Percentiles rank a stretch among this genome's conserved stretches.
Conservation (phyloP, 2,329 filamentous ascomycete genomes). For the Scedosporium apiospermum region DNA sequence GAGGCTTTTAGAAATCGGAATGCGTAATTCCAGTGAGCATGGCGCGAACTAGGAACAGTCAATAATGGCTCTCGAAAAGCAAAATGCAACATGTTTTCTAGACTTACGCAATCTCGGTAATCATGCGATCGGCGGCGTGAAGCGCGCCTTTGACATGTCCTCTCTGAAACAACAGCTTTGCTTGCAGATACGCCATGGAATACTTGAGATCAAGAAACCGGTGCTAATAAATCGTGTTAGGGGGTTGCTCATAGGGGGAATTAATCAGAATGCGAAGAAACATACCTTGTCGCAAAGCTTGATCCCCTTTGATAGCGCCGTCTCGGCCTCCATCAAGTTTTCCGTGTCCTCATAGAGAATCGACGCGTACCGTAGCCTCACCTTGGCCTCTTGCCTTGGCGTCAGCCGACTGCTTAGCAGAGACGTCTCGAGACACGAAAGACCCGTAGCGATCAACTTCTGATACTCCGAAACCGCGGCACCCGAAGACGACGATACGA, state of each 20-base stretch:
- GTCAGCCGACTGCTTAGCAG: slow-evolving; percentile 51
- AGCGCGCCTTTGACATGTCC: slow-evolving; percentile 60
- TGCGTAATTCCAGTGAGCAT: slow-evolving; percentile 65
- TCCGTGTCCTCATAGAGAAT: slow-evolving; percentile 68
- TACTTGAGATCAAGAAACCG: slow-evolving; percentile 58
- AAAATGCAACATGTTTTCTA: too few species aligned
- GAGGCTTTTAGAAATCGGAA: slow-evolving; percentile 66
- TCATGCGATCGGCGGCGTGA: slow-evolving; percentile 60
- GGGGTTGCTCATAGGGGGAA: slow-evolving; percentile 7
- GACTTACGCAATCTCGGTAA: slow-evolving; percentile 20
- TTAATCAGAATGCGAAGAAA: not conserved
- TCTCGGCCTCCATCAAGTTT: slow-evolving; percentile 65
- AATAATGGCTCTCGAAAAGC: slow-evolving; percentile 10
- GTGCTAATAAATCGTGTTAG: slow-evolving; percentile 22
- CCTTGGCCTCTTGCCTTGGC: slow-evolving; percentile 58
- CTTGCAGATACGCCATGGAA: slow-evolving; percentile 64
- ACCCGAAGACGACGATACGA: slow-evolving; percentile 39
- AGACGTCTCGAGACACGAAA: slow-evolving; percentile 63
- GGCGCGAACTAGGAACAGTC: slow-evolving; percentile 41
- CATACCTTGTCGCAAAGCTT: slow-evolving; percentile 56
- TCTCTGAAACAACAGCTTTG: slow-evolving; percentile 60
- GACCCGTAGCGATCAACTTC: slow-evolving; percentile 59
- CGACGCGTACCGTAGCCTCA: slow-evolving; percentile 62
- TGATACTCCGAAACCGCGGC: slow-evolving; percentile 49
- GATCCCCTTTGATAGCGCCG: slow-evolving; percentile 61